Evolutionary conservation across 495 filamentous ascomycete species (phyloP), one percentile per base, ranked within the genome.

Genomic region (Penicillium taxi): DNA sequence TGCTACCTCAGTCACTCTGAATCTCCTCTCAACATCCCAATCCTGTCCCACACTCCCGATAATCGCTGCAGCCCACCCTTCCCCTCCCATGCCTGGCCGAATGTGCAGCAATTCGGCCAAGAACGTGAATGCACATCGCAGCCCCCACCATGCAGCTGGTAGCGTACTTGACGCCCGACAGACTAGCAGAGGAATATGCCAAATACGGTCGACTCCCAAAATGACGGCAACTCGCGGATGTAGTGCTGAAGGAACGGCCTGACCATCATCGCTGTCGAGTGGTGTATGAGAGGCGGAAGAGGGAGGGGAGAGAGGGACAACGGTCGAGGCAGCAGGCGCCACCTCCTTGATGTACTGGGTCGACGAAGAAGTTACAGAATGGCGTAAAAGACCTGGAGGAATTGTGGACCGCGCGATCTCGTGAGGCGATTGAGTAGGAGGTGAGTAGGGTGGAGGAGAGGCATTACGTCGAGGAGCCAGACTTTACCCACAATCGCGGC

Each of bases 1-100:
- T 47, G 80, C 75, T 27, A 88, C 78, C 67, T 91, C 86, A 21
- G 79, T 85, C 28, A 86, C 71, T 47, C 74, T 67, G 50, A 86
- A 73, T 19, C 69, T 64, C 48, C 70, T 66, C 53, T 74, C 70
- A 45, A 67, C 66, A 52, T 66, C 64, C 68, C 67, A 74, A 29
- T 66, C 59, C 48, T 65, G 60, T 15, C 59, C 60, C n/a, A 63
- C 58, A 47, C 58, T 63, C 13, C 65, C 65, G 19, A 69, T 52
- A 38, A 70, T 67, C 27, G 59, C 64, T 42, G 66, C 64, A 45
- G 58, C 51, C 64, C 64, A 64, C 34, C 59, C 55, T 56, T 68
- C 57, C 42, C 58, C 50, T 51, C 64, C 64, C 58, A 70, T 64
- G 2, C 66, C 63, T 21, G 66, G 58, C 35, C 58, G 53, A 35